Evolutionary conservation across 768 basidiomycete species (phyloP), one percentile per base, ranked within the genome.

Genomic region (Leccinum incarnatum): DNA sequence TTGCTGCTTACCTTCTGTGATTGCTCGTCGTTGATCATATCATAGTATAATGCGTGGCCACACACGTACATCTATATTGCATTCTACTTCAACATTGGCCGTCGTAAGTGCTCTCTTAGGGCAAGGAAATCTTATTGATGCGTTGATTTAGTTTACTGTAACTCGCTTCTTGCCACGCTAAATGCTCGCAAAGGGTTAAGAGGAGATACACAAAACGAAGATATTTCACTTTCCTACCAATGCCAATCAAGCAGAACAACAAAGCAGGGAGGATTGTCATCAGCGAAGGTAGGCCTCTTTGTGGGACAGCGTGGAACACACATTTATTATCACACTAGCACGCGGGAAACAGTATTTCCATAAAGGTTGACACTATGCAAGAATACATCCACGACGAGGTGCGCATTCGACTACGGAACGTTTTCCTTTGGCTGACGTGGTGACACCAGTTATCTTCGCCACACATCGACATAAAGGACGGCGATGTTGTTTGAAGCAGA

Each of bases 311-410:
- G 3, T 15, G 15, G 34, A 5, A 12, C 14, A 11, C 19, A 21
- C 42, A 2, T 47, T 37, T 19, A 61, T 49, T n/a, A 27, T 23
- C 12, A 9, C 4, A 32, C 58, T 29, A 65, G 70, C 60, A 51
- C 4, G 2, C 49, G 62, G 77, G 78, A 48, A 78, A 79, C 52
- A 81, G 81, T 60, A 83, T 86, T 62, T 82, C 84, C 34, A 85
- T 87, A 73, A 83, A 84, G 72, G 82, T 87, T 56, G 82, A 86
- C 66, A 86, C 85, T 8, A 84, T 77, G 42, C 77, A 83, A 29
- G 84, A 86, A 56, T 77, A 75, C 50, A 67, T 73, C 50, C 76
- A 70, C 34, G 83, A 84, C 60, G 70, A 64, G 59, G 72, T 72
- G 21, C 53, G 71, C n/a, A 23, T 25, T 6, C 27, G 42, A 19